A percentile compares a stretch with the other conserved stretches of the same genome.
Conservation (phyloP, 2,329 filamentous ascomycete genomes). For the Fusarium oligoseptatum region DNA sequence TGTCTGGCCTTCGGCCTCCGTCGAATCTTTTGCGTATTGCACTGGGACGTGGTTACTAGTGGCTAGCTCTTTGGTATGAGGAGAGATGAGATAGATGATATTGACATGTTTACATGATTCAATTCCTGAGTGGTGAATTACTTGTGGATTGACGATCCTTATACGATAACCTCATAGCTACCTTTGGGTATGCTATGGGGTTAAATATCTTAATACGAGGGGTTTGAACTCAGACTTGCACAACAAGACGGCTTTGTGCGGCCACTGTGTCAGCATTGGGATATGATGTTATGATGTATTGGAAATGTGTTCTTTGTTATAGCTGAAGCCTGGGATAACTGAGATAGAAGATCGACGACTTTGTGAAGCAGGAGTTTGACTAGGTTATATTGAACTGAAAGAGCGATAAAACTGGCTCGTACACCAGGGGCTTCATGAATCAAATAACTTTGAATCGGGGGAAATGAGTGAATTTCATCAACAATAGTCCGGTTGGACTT, state of each 20-base stretch:
- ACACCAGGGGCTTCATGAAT: background rate
- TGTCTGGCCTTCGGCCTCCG: background rate
- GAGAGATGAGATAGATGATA: background rate
- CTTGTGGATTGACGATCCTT: background rate
- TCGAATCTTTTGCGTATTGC: constrained; percentile 14
- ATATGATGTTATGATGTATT: too few species aligned
- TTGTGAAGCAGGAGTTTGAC: background rate
- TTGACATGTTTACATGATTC: background rate
- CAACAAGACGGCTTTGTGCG: background rate
- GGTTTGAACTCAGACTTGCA: background rate
- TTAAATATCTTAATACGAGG: too few species aligned
- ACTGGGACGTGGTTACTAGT: background rate
- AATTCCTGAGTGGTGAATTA: background rate
- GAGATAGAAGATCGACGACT: too few species aligned
- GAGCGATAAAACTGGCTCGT: background rate
- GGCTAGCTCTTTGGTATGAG: background rate
- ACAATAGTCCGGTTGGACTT: background rate
- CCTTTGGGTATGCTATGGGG: too few species aligned
- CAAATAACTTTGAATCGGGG: background rate
- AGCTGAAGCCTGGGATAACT: too few species aligned
- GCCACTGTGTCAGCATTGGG: too few species aligned
- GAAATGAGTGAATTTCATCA: background rate
- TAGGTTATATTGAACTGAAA: background rate
- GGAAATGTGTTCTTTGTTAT: too few species aligned
- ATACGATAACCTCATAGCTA: too few species aligned